Base-by-base conservation (phyloP, 2,329 filamentous ascomycete species). In the Orbilia blumenaviensis region DNA sequence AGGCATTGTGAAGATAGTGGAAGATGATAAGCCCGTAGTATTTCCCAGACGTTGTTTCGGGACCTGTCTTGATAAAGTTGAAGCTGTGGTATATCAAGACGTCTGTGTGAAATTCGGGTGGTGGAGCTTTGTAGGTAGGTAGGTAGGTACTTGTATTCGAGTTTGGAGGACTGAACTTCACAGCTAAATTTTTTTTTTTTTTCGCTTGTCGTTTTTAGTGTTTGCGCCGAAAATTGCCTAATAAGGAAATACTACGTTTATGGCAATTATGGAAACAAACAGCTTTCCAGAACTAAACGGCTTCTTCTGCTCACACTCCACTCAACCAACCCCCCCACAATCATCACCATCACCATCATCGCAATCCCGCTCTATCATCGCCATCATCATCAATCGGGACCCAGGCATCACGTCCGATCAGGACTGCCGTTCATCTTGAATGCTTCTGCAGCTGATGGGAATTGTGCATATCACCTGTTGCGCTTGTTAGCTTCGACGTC, bases 181-280 rank as follows among this genome's bases (percentile, higher is more conserved):
- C 27, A 34, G 25, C 42, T 50, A 44, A n/a, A 42, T 58, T 54
- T 69, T 66, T 62, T 60, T n/a, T 29, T 16, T 58, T 67, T 60
- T 72, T 67, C 27, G 14, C 21, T 66, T 18, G 38, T 60, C 23
- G 38, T 25, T 32, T 61, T 42, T 38, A 67, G 56, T 58, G 25
- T 44, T 52, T 77, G 66, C 62, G 63, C 66, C 62, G 63, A 75
- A 67, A 62, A 64, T 41, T 68, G 18, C 48, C 27, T 21, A n/a
- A 71, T 44, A 32, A 46, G 69, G 64, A 66, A 67, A 34, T 2
- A 44, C 44, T 69, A 60, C 64, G 16, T 46, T 58, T 67, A 38
- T 41, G 68, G 69, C 23, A 69, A 54, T 76, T 73, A 54, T 58
- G 62, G 52, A 58, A 54, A n/a, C 69, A 29, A 34, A 56, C 6